Evolutionary conservation across 768 basidiomycete genomes (phyloP).

Genomic region (Xanthoconium purpureum): DNA sequence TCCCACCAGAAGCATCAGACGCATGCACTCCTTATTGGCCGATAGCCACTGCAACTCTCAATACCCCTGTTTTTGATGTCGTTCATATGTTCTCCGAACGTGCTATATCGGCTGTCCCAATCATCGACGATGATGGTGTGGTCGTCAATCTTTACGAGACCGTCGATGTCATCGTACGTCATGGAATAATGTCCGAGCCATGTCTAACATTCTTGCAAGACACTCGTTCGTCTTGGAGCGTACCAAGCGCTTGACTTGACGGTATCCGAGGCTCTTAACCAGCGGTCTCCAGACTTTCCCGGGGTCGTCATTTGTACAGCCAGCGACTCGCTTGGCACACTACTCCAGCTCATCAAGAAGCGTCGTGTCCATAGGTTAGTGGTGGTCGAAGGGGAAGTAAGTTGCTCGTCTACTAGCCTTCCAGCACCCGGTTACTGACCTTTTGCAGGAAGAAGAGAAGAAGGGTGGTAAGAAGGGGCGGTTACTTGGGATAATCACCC

Average conservation of each 20-base stretch:
- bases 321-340: slow-evolving; percentile 84
- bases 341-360: slow-evolving; percentile 89
- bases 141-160: slow-evolving; percentile 98
- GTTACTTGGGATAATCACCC: slow-evolving; percentile 80
- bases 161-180: slow-evolving; percentile 89
- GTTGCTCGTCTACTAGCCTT: slow-evolving; percentile 14
- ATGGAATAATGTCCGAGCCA: background rate
- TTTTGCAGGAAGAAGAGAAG: slow-evolving; percentile 71
- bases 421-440: background rate
- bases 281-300: slow-evolving; percentile 92
- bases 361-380: slow-evolving; percentile 92
- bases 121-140: slow-evolving; percentile 87
- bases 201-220: slow-evolving; percentile 45
- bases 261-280: slow-evolving; percentile 86
- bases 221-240: slow-evolving; percentile 88
- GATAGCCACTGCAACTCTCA: slow-evolving; percentile 85
- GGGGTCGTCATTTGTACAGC: slow-evolving; percentile 96
- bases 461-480: slow-evolving; percentile 80
- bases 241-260: slow-evolving; percentile 96
- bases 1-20: slow-evolving; percentile 44
- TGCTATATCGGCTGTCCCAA: slow-evolving; percentile 95
- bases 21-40: slow-evolving; percentile 79
- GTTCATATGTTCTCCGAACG: slow-evolving; percentile 98
- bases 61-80: slow-evolving; percentile 94
- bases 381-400: slow-evolving; percentile 88